These are phyloP conservation scores for Thyridium curvatum DNA, from an alignment of 2,329 filamentous ascomycete genomes.

Conservation along the genomic window DNA sequence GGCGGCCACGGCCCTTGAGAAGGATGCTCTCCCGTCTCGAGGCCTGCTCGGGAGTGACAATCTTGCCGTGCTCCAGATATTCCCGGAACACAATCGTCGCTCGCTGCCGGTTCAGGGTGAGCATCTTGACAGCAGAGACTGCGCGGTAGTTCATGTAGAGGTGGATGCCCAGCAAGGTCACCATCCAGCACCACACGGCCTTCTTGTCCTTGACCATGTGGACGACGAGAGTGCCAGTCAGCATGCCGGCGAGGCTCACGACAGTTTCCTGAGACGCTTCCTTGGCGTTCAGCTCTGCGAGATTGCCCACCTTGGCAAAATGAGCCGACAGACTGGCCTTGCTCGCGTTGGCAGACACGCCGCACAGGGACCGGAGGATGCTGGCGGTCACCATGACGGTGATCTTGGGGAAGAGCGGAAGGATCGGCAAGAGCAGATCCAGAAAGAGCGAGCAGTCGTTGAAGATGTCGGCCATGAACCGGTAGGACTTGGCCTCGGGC, in stretches of 20 bases:
- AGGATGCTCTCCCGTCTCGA: slow-evolving; percentile 61
- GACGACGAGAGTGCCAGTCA: slow-evolving; percentile 76
- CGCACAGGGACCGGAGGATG: slow-evolving; percentile 61
- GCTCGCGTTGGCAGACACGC: slow-evolving; percentile 81
- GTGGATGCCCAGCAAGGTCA: slow-evolving; percentile 68
- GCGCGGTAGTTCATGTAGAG: slow-evolving; percentile 81
- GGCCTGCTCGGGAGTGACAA: slow-evolving; percentile 61
- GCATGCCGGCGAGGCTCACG: slow-evolving; percentile 81
- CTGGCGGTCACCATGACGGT: slow-evolving; percentile 43
- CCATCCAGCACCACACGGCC: slow-evolving; percentile 68
- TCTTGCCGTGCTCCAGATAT: slow-evolving; percentile 39
- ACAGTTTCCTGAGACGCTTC: slow-evolving; percentile 95
- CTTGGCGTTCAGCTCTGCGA: slow-evolving; percentile 91
- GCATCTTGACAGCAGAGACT: slow-evolving; percentile 78
- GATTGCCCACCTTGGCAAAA: slow-evolving; percentile 80
- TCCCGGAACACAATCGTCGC: slow-evolving; percentile 69
- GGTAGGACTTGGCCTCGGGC: slow-evolving; percentile 85
- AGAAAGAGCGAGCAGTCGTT: slow-evolving; percentile 83
- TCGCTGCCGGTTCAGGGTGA: slow-evolving; percentile 77
- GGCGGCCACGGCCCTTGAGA: slow-evolving; percentile 40
- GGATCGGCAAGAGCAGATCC: slow-evolving; percentile 73
- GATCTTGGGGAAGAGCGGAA: slow-evolving; percentile 50
- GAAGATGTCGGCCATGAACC: slow-evolving; percentile 80
- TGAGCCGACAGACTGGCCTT: slow-evolving; percentile 90
- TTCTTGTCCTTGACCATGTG: slow-evolving; percentile 63